Percentiles rank a stretch among this genome's conserved stretches.
Conservation (phyloP, 257 asterid genomes). For the Petunia secreta region DNA sequence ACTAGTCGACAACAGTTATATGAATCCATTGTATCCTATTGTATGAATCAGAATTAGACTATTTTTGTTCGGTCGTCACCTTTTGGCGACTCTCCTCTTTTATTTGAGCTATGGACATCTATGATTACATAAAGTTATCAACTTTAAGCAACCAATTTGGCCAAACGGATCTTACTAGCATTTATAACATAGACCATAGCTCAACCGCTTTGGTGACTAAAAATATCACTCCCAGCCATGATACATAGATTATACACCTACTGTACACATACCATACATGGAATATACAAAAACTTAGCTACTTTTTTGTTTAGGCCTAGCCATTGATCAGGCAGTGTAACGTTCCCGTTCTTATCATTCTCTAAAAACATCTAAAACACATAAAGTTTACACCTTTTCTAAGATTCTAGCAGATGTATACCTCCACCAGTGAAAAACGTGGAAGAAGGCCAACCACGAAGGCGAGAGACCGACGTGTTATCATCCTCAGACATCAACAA, state of each 20-base stretch:
- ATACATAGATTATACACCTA: no score
- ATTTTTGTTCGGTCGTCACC: neutral
- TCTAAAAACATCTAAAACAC: neutral
- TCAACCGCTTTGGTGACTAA: no score
- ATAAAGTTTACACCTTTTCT: neutral
- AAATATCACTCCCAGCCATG: neutral
- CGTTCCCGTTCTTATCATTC: no score
- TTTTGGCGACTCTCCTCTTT: neutral
- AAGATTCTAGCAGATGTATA: neutral
- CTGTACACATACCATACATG: no score
- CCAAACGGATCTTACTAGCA: neutral
- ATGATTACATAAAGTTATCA: neutral
- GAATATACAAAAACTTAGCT: no score
- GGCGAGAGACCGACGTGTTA: slow-evolving; percentile 27
- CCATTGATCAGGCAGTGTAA: no score
- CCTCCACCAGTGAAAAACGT: slow-evolving; percentile 42
- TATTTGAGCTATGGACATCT: neutral
- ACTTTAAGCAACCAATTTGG: neutral
- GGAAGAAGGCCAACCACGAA: slow-evolving; percentile 50
- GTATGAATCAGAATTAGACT: neutral
- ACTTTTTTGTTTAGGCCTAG: no score
- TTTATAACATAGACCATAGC: neutral
- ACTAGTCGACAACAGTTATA: neutral
- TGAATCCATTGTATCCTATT: neutral
- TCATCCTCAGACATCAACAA: slow-evolving; percentile 36